These are phyloP conservation scores for Apodospora peruviana DNA, from an alignment of 495 filamentous ascomycete species.

Conservation along the genomic window DNA sequence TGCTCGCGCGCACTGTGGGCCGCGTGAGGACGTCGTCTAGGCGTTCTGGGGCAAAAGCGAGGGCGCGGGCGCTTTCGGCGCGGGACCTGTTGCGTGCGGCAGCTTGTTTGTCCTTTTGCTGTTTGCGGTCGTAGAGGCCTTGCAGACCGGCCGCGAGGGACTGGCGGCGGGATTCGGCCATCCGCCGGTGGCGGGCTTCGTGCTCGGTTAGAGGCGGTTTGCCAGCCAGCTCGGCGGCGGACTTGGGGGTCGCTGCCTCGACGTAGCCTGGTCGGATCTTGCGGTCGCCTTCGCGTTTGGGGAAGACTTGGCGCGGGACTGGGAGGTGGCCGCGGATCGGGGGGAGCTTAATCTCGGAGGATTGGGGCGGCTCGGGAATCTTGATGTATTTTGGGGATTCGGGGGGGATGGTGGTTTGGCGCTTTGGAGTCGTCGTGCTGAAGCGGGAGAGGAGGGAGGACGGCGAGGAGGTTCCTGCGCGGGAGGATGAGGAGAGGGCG, in stretches of 20 bases:
- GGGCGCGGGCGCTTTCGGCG: slow-evolving; percentile 17
- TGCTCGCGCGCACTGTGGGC: slow-evolving; percentile 26
- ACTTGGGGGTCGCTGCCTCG: slow-evolving; percentile 16
- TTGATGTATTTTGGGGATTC: slow-evolving; percentile 43
- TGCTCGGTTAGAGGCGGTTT: slow-evolving; percentile 21
- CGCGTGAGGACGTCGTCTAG: slow-evolving; percentile 40
- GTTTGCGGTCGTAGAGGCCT: slow-evolving; percentile 35
- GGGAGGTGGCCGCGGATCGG: slow-evolving; percentile 39
- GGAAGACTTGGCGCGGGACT: slow-evolving; percentile 39
- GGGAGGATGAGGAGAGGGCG: slow-evolving; percentile 38
- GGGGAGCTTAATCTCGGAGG: slow-evolving; percentile 27
- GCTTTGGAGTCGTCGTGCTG: slow-evolving; percentile 8
- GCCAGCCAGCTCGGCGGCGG: slow-evolving; percentile 18
- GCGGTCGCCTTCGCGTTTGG: slow-evolving; percentile 23
- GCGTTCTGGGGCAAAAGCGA: slow-evolving; percentile 31
- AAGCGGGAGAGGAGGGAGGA: slow-evolving; percentile 29
- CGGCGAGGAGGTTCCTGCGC: slow-evolving; percentile 53
- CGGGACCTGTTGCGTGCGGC: slow-evolving; percentile 7
- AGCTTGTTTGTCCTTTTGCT: slow-evolving; percentile 9
- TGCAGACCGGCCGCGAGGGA: slow-evolving; percentile 31
- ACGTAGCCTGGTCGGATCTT: slow-evolving; percentile 29
- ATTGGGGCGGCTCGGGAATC: slow-evolving; percentile 39
- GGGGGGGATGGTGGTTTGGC: slow-evolving; percentile 27
- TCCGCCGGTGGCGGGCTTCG: slow-evolving; percentile 25
- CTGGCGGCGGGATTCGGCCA: slow-evolving; percentile 32